Conservation (phyloP, 495 filamentous ascomycete species). For the Podospora conica region DNA sequence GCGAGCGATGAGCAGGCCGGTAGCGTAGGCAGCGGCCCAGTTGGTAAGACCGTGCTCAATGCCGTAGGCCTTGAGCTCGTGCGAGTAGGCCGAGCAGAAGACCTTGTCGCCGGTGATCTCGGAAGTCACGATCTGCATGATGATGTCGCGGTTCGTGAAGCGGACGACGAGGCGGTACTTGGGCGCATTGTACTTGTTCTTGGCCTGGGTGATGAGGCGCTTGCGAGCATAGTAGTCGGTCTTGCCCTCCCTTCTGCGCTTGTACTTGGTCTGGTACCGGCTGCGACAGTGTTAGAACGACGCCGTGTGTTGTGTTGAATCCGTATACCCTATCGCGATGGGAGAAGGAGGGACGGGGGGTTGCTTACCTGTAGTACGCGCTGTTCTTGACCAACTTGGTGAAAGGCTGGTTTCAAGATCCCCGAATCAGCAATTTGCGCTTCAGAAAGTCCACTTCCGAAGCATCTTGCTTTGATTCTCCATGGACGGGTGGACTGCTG, state of each 20-base stretch:
- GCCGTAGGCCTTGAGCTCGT: conserved; percentile 96
- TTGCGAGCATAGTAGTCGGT: conserved; percentile 99
- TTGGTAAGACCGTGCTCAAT: conserved; percentile 98
- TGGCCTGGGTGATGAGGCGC: conserved; percentile 98
- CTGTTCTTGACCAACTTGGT: conserved; percentile 93
- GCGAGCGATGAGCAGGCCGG: conserved; percentile 92
- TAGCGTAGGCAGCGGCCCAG: conserved; percentile 97
- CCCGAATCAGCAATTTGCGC: conserved; percentile 98
- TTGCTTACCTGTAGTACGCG: conserved; percentile 89
- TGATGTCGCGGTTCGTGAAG: conserved; percentile 99
- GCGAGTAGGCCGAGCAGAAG: conserved; percentile 84
- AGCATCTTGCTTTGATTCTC: conserved; percentile 95
- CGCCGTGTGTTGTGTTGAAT: background rate
- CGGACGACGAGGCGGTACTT: conserved; percentile 99
- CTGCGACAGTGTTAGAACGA: conserved; percentile 41
- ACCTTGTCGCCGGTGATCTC: conserved; percentile 98
- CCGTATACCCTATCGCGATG: background rate
- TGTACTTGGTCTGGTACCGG: conserved; percentile 99
- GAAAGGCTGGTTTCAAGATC: conserved; percentile 64
- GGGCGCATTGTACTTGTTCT: conserved; percentile 99
- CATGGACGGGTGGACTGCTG: background rate
- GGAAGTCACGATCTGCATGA: conserved; percentile 93
- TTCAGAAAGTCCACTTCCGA: conserved; percentile 78
- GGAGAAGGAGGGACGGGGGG: background rate
- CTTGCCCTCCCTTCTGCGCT: conserved; percentile 91